These are phyloP conservation scores for Camellia granthamiana DNA, from an alignment of 148 eudicot genomes.

Conservation along the genomic window DNA sequence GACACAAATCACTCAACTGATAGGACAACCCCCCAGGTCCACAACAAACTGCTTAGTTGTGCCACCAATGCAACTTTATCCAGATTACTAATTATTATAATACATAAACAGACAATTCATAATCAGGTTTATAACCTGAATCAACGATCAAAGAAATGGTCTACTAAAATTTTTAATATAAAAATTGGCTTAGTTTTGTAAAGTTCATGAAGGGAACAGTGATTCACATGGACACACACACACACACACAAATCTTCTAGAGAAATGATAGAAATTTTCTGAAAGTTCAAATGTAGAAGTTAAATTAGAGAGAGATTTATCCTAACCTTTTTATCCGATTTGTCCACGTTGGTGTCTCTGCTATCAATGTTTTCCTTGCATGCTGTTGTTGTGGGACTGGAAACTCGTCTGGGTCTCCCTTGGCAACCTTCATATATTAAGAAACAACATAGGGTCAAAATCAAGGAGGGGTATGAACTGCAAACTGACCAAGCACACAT, in stretches of 20 bases:
- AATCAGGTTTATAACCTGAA: no score
- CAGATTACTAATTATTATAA: no score
- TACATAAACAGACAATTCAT: no score
- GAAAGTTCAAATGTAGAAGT: background rate
- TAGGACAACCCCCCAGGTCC: no score
- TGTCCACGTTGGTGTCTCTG: constrained; percentile 34
- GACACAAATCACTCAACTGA: no score
- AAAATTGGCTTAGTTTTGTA: background rate
- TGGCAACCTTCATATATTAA: constrained; percentile 44
- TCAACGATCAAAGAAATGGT: background rate
- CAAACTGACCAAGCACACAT: background rate
- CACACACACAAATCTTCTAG: background rate
- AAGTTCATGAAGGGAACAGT: background rate
- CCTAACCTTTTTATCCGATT: constrained; percentile 60
- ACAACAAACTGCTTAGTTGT: no score
- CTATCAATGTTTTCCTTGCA: constrained; percentile 29
- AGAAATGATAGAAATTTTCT: background rate
- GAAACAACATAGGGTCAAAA: background rate
- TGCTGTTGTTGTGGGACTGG: constrained; percentile 20
- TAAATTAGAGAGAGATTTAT: background rate
- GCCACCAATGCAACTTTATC: no score
- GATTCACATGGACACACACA: no score
- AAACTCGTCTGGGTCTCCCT: constrained; percentile 52
- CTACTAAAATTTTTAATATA: background rate
- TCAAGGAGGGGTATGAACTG: no score